Conservation (phyloP, 306 rosid species). For the Gleditsia sinensis region DNA sequence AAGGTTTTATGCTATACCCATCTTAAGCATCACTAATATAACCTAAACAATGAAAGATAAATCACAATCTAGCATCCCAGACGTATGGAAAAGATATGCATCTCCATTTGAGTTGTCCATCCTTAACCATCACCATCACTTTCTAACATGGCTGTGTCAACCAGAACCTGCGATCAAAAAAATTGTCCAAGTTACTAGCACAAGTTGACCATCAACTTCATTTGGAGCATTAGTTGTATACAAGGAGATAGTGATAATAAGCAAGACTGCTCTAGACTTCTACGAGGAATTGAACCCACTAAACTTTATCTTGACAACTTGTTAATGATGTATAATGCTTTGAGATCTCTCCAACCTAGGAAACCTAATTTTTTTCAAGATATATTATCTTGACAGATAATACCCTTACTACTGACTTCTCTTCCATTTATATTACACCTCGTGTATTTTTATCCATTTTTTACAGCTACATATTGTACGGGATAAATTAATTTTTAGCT, state of each 20-base stretch:
- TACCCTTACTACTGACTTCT: no score
- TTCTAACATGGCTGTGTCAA: constrained; percentile 55
- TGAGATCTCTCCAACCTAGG: no score
- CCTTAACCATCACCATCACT: constrained; percentile 46
- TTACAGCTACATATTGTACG: no score
- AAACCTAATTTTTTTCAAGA: no score
- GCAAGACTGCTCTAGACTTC: not conserved
- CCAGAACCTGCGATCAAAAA: constrained; percentile 72
- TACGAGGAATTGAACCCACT: not conserved
- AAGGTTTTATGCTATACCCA: not conserved
- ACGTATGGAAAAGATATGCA: constrained; percentile 11
- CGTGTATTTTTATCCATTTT: no score
- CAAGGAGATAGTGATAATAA: not conserved
- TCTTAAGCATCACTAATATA: not conserved
- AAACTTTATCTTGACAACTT: no score
- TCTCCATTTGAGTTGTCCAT: constrained; percentile 44
- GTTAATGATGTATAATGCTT: no score
- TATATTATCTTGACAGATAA: no score
- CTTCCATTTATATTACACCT: no score
- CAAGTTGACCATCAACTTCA: constrained; percentile 5
- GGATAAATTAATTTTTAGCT: no score
- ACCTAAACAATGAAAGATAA: not conserved
- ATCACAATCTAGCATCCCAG: constrained; percentile 36
- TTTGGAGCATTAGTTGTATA: not conserved
- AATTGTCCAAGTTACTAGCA: no score